Evolutionary conservation across 805 yeast species (phyloP).

Genomic region (Saccharomycopsis oosterbeekiorum): DNA sequence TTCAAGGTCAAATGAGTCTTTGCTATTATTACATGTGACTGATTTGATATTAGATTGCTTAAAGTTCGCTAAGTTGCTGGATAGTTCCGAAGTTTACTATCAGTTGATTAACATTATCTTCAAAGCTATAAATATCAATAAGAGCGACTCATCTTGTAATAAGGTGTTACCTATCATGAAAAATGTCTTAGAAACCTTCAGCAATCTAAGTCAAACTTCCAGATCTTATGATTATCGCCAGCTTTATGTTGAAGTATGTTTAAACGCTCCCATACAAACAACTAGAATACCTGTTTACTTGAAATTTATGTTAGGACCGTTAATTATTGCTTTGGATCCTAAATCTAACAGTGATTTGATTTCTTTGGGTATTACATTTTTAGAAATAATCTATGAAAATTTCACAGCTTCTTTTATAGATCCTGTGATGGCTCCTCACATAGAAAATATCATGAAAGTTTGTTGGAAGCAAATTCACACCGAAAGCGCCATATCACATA

Average conservation of each 20-base stretch:
- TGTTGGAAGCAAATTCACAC: conserved; percentile 82
- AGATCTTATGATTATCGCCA: conserved; percentile 85
- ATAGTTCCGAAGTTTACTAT: conserved; percentile 85
- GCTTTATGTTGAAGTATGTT: conserved; percentile 85
- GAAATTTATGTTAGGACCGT: conserved; percentile 77
- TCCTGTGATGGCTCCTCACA: conserved; percentile 92
- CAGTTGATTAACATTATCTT: conserved; percentile 81
- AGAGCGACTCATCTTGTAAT: conserved; percentile 59
- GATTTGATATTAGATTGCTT: conserved; percentile 73
- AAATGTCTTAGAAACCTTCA: conserved; percentile 72
- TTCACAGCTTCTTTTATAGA: conserved; percentile 93
- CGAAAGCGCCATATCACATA: conserved; percentile 44
- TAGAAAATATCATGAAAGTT: conserved; percentile 87
- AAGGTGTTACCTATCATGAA: conserved; percentile 88
- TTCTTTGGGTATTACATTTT: conserved; percentile 84
- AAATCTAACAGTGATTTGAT: conserved; percentile 79
- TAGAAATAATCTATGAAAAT: conserved; percentile 92
- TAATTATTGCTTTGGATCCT: conserved; percentile 70
- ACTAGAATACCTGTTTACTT: conserved; percentile 90
- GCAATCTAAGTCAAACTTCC: conserved; percentile 72
- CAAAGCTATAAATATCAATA: conserved; percentile 91
- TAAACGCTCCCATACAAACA: conserved; percentile 90
- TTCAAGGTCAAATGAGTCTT: conserved; percentile 58
- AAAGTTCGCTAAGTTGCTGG: conserved; percentile 69
- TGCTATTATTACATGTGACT: conserved; percentile 77